Base-by-base conservation (phyloP, 1,284 basidiomycete species). In the Neolentinus lepideus region DNA sequence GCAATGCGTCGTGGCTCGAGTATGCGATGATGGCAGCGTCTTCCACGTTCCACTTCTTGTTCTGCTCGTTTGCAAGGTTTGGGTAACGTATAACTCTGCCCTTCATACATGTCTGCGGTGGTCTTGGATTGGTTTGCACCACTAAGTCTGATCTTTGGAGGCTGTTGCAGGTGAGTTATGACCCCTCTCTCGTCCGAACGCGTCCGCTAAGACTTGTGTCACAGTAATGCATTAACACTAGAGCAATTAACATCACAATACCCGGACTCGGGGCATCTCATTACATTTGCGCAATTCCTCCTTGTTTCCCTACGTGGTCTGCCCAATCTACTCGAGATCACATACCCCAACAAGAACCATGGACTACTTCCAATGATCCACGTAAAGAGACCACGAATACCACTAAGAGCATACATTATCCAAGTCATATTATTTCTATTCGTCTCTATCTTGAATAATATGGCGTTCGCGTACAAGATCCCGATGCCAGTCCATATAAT, bases 401-500 rank as follows among this genome's bases (percentile, higher is more conserved):
- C 94, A 0, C 66, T 98, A 21, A 68, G 72, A 12, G 75, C 87
- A 10, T 96, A 96, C 76, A 64, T 88, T 21, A 72, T 88, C 0
- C 94, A 97, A 71, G 94, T 97, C 48, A 75, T 77, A 1, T 75
- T 98, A 43, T 96, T 95, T 71, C 87, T 91, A 58, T 69, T 79
- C 6, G 80, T 94, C 56, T 93, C 89, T n/a, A 67, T 87, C 55
- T 74, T 98, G 63, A 98, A 98, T 72, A 98, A 97, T 70, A 83
- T 82, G 24, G 94, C 93, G 0, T 97, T 98, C 67, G 90, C 83
- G 2, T 94, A 83, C 64, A 71, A 80, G 57, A 89, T 97, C 56
- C 94, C 94, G 14, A 92, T 97, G 83, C 75, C 91, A 0, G 88
- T 98, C 1, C 94, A 98, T 69, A 97, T 98, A 67, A 91, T 98